These are phyloP conservation scores for Colletotrichum trifolii DNA, from an alignment of 2,329 filamentous ascomycete genomes.

Conservation along the genomic window DNA sequence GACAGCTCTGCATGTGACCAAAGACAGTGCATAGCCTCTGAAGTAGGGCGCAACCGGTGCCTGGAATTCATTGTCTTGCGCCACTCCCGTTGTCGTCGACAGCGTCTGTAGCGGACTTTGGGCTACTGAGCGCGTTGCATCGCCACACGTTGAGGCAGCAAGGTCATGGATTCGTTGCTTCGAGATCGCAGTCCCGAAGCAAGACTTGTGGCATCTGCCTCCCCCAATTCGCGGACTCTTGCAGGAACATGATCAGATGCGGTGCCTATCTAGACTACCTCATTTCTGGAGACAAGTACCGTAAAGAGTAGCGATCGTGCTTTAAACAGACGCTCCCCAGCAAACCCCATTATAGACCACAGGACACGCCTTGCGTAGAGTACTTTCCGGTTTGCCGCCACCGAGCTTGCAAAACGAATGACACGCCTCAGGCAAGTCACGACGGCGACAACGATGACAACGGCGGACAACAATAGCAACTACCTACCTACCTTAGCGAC, in stretches of 20 bases:
- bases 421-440: too few species aligned
- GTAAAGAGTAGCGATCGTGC: too few species aligned
- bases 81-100: slow-evolving; percentile 10
- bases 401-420: too few species aligned
- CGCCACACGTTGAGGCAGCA: background rate
- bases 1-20: slow-evolving; percentile 30
- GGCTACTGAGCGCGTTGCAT: slow-evolving; percentile 23
- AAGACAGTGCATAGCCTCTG: slow-evolving; percentile 28
- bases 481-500: too few species aligned
- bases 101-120: slow-evolving; percentile 28
- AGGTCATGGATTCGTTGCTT: slow-evolving; percentile 14
- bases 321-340: too few species aligned
- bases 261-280: too few species aligned
- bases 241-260: background rate
- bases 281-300: too few species aligned
- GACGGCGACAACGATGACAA: too few species aligned
- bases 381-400: too few species aligned
- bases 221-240: background rate
- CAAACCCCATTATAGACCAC: too few species aligned
- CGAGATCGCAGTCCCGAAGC: slow-evolving; percentile 11
- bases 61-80: slow-evolving; percentile 24
- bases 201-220: background rate
- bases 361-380: too few species aligned
- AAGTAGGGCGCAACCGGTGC: slow-evolving; percentile 17
- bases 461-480: too few species aligned